Conservation (phyloP, 306 rosid genomes). For the Sesbania bispinosa region DNA sequence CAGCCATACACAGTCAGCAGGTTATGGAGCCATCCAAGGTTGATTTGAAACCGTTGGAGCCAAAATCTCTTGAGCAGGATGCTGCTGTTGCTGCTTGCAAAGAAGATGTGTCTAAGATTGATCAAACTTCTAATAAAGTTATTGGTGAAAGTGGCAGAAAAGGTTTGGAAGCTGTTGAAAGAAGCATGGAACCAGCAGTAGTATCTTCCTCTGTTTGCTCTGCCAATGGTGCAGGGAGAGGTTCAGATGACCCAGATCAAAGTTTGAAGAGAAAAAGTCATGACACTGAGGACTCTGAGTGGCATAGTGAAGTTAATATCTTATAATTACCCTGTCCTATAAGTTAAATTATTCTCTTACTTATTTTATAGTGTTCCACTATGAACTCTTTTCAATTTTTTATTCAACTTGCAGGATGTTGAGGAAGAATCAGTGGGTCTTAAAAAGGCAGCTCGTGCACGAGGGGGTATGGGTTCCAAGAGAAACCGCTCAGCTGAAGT, state of each 20-base stretch:
- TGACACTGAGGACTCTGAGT: conserved; percentile 65
- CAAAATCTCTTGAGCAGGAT: conserved; percentile 40
- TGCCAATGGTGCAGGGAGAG: conserved; percentile 55
- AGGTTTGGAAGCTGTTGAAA: conserved; percentile 41
- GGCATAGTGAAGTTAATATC: conserved; percentile 64
- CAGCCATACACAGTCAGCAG: conserved; percentile 28
- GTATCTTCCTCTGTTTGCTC: conserved; percentile 82
- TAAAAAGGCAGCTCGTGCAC: conserved; percentile 41
- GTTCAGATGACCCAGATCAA: conserved; percentile 38
- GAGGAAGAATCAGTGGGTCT: conserved; percentile 66
- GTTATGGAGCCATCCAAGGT: conserved; percentile 30
- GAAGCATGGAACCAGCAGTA: conserved; percentile 40
- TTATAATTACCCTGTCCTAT: conserved; percentile 12
- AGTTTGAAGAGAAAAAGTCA: conserved; percentile 51
- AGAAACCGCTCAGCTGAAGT: conserved; percentile 85
- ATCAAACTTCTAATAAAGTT: conserved; percentile 30
- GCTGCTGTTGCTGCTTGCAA: conserved; percentile 34
- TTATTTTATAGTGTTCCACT: not conserved
- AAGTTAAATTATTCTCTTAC: conserved; percentile 7
- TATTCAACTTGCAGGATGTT: conserved; percentile 45
- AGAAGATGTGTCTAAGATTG: conserved; percentile 41
- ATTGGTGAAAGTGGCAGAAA: conserved; percentile 41
- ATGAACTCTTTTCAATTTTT: not conserved
- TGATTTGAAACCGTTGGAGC: conserved; percentile 35
- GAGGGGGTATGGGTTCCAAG: conserved; percentile 48